Base-by-base conservation (phyloP, 495 filamentous ascomycete genomes). In the Bryoglossum gracile region DNA sequence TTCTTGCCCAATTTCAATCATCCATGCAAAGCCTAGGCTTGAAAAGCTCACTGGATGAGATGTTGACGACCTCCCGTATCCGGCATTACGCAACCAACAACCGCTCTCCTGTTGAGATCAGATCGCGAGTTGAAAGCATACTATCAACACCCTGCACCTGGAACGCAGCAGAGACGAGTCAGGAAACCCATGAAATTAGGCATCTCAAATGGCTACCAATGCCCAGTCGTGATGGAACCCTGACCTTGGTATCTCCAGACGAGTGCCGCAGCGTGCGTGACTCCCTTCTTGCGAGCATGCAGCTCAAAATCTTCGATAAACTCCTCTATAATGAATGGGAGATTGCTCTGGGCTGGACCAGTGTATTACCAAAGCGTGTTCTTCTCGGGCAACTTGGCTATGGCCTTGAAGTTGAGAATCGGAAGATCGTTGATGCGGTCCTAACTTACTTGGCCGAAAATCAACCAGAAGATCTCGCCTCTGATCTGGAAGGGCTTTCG, bases 121-220 rank as follows among this genome's bases (percentile, higher is more conserved):
- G 54, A 11, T 26, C 52, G 30, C 36, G 65, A 30, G 38, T n/a
- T 23, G 6, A 26, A 8, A 62, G 53, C 34, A 52, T 64, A 9
- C 16, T 61, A 23, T n/a, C 8, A 26, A 66, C 40, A 24, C 16
- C 4, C 18, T 43, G 19, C 44, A 45, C 1, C n/a, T 55, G 25
- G 24, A 39, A 9, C 18, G 34, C 19, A 13, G 41, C 13, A 22
- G 48, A 16, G 33, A 21, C n/a, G 14, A 17, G 13, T 30, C 24
- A 17, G 13, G 11, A 21, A 42, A 21, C 19, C 41, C 38, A 23
- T 41, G 38, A 41, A 8, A 22, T 53, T 11, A 46, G 35, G 38
- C 25, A 22, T 10, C 46, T 53, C 3, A 22, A 55, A 33, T 68
- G 65, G 65, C 36, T 68, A 34, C 65, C 65, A 6, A 61, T 56